Conservation (phyloP, 1,139 yeast species). For the Geotrichum candidum region DNA sequence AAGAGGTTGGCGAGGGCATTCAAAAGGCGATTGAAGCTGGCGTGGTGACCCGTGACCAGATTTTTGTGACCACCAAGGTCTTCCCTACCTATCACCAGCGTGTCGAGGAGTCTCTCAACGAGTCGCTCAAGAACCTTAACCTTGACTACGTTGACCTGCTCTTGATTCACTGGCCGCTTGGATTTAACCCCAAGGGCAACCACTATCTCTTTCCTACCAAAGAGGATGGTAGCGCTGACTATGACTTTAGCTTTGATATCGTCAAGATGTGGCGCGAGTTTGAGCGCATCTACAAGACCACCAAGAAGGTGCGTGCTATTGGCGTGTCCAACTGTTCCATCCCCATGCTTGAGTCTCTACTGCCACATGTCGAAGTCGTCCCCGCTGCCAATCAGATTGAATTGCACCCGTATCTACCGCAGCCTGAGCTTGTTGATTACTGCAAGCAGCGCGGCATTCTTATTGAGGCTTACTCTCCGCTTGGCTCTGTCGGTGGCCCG, state of each 20-base stretch:
- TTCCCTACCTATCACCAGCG: slow-evolving; percentile 64
- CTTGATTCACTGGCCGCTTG: slow-evolving; percentile 83
- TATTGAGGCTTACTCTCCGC: slow-evolving; percentile 74
- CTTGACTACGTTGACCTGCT: slow-evolving; percentile 79
- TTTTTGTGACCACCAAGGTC: slow-evolving; percentile 75
- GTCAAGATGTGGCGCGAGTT: slow-evolving; percentile 64
- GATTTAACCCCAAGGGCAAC: slow-evolving; percentile 42
- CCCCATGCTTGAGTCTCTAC: slow-evolving; percentile 46
- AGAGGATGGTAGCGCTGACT: slow-evolving; percentile 42
- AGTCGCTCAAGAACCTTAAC: slow-evolving; percentile 59
- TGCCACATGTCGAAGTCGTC: slow-evolving; percentile 47
- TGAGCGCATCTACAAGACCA: slow-evolving; percentile 54
- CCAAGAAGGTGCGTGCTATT: slow-evolving; percentile 54
- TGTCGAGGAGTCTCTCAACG: slow-evolving; percentile 54
- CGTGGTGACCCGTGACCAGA: slow-evolving; percentile 60
- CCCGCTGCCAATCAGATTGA: slow-evolving; percentile 77
- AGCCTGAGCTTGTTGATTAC: slow-evolving; percentile 53
- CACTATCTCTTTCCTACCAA: slow-evolving; percentile 39
- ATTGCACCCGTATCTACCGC: slow-evolving; percentile 70
- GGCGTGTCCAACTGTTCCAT: slow-evolving; percentile 77
- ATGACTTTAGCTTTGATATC: slow-evolving; percentile 49
- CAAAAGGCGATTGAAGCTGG: slow-evolving; percentile 53
- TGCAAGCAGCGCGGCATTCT: slow-evolving; percentile 50
- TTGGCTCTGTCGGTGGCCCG: slow-evolving; percentile 67
- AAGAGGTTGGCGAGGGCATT: slow-evolving; percentile 52